phyloP scores from a whole-genome alignment of 805 yeast genomes.

The Torulaspora gathmanii region DNA sequence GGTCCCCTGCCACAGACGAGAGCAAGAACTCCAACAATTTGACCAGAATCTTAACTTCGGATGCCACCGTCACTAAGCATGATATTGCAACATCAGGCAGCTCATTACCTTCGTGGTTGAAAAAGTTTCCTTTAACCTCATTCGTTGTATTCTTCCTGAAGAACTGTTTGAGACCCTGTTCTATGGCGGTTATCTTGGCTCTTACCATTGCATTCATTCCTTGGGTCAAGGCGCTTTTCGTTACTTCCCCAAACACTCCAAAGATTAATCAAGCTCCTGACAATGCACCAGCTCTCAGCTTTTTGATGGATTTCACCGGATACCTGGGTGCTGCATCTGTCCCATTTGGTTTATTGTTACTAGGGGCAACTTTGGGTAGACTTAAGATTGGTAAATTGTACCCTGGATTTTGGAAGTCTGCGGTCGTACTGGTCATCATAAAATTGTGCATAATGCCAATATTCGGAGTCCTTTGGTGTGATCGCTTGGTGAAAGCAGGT shows the following conservation, averaged over 20 bases:
- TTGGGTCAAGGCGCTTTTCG: conserved; percentile 75
- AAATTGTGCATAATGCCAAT: conserved; percentile 74
- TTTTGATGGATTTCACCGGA: conserved; percentile 71
- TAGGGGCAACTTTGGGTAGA: conserved; percentile 88
- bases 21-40: conserved; percentile 23
- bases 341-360: conserved; percentile 75
- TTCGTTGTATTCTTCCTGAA: conserved; percentile 38
- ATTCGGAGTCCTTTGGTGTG: conserved; percentile 63
- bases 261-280: conserved; percentile 78
- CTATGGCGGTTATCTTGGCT: conserved; percentile 62
- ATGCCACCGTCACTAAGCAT: conserved; percentile 31
- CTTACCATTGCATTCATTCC: conserved; percentile 77
- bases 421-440: conserved; percentile 50
- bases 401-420: conserved; percentile 62
- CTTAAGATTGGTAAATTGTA: conserved; percentile 58
- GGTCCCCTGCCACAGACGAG: conserved; percentile 14
- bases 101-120: conserved; percentile 26
- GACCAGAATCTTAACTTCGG: conserved; percentile 35
- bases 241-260: conserved; percentile 41
- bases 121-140: conserved; percentile 30
- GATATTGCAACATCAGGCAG: conserved; percentile 33
- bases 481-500: conserved; percentile 60
- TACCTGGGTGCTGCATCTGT: conserved; percentile 88
- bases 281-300: conserved; percentile 74
- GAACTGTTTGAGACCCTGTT: conserved; percentile 67